Evolutionary conservation across 2,329 filamentous ascomycete genomes (phyloP).

Genomic region (Leptographium galeiforme): DNA sequence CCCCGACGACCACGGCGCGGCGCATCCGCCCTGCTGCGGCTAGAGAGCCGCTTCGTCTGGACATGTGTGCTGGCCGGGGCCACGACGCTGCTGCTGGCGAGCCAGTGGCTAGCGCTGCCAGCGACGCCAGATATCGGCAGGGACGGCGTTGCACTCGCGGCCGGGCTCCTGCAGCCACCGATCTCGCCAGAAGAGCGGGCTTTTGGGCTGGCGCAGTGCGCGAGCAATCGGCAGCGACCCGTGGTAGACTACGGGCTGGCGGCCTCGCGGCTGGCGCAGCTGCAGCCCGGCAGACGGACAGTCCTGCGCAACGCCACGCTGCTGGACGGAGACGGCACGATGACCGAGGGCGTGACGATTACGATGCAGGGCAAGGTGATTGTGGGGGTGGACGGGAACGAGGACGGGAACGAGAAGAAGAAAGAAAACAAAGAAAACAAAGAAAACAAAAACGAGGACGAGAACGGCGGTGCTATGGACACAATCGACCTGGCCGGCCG

Average conservation of each 20-base stretch:
- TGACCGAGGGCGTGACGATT: not conserved
- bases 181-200: not conserved
- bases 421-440: not conserved
- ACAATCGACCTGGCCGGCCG: conserved; percentile 19
- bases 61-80: not conserved
- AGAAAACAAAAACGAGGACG: too few species aligned
- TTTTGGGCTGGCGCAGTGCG: not conserved
- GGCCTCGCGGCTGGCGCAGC: not conserved
- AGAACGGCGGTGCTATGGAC: too few species aligned
- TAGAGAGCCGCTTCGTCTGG: not conserved
- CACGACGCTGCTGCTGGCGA: not conserved
- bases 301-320: conserved; percentile 2
- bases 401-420: not conserved
- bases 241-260: conserved; percentile 1
- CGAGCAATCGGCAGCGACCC: not conserved
- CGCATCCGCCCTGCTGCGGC: not conserved
- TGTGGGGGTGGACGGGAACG: not conserved
- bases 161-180: not conserved
- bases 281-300: not conserved
- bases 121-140: not conserved
- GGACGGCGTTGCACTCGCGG: not conserved
- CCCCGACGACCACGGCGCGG: not conserved
- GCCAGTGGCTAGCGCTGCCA: not conserved
- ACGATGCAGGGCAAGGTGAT: not conserved
- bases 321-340: not conserved